Conservation (phyloP, 139 green algal genomes). For the Pleodorina starrii region DNA sequence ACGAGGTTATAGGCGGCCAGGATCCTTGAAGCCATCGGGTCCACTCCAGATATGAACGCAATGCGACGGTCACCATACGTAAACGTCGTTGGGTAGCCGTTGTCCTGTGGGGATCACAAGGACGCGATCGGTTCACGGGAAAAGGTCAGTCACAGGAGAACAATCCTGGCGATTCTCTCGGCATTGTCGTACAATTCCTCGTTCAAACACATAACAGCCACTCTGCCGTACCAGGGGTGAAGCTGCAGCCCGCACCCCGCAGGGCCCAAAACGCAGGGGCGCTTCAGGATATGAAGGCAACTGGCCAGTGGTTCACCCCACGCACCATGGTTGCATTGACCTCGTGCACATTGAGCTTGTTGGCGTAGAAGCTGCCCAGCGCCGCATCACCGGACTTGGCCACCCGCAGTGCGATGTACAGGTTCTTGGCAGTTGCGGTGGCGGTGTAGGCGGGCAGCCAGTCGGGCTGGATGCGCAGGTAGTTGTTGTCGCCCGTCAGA, state of each 20-base stretch:
- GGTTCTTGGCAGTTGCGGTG: neutral
- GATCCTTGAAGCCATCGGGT: too few species aligned
- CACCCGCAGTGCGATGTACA: neutral
- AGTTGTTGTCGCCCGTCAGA: conserved; percentile 18
- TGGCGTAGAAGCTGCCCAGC: neutral
- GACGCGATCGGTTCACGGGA: neutral
- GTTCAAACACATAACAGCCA: too few species aligned
- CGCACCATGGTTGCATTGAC: too few species aligned
- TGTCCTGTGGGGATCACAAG: neutral
- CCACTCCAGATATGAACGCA: neutral
- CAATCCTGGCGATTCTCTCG: too few species aligned
- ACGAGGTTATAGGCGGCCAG: neutral
- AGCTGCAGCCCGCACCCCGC: too few species aligned
- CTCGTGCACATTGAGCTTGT: too few species aligned
- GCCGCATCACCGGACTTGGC: neutral
- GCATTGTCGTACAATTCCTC: neutral
- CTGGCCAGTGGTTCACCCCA: too few species aligned
- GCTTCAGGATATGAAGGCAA: too few species aligned
- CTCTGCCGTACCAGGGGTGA: too few species aligned
- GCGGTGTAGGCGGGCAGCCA: neutral
- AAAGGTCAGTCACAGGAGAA: neutral
- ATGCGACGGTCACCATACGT: neutral
- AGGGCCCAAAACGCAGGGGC: neutral
- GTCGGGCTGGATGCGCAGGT: neutral
- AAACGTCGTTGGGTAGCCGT: neutral